Evolutionary conservation across 1,284 basidiomycete species (phyloP), one percentile per base, ranked within the genome.

Genomic region (Rhizoctonia solani): DNA sequence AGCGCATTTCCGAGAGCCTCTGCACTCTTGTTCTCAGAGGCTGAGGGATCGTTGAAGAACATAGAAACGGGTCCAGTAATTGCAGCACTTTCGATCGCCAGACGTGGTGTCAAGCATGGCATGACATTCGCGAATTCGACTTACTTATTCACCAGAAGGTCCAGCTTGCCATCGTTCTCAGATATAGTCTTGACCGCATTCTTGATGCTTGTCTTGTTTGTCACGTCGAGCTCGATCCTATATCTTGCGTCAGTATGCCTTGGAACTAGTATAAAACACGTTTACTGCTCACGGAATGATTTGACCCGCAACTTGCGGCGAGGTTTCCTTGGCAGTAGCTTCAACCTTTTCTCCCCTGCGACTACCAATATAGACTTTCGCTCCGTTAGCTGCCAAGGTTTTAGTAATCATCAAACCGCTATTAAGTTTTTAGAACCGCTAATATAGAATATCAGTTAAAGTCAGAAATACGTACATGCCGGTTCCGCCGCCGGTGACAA

Each of bases 361-460:
- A 9, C 87, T 87, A 1, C 84, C 85, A 72, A 93, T 89, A 75
- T 93, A 94, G 19, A 93, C 91, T 71, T 86, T 89, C n/a, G 91
- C 90, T 1, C 90, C 90, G 72, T 87, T 89, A 27, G 84, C 83
- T 11, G 89, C 89, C 16, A 94, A 81, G 3, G 88, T 89, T 61
- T 82, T 80, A 3, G 90, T 81, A 67, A 91, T 90, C 85, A 88
- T 88, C 69, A 86, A 76, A 6, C 81, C 81, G 50, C 88, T 72
- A 23, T 34, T 3, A 34, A 41, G n/a, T n/a, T n/a, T n/a, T n/a
- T 21, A 16, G 25, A 52, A 27, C 29, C 8, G 14, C 19, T 52
- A 4, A 25, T 16, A 19, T 13, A 9, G 49, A 3, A 25, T 27
- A 23, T 19, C 14, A 16, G 16, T 16, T 39, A 16, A 16, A 39